These are phyloP conservation scores for Tilletia setariae DNA, from an alignment of 1,284 basidiomycete species.

Conservation along the genomic window DNA sequence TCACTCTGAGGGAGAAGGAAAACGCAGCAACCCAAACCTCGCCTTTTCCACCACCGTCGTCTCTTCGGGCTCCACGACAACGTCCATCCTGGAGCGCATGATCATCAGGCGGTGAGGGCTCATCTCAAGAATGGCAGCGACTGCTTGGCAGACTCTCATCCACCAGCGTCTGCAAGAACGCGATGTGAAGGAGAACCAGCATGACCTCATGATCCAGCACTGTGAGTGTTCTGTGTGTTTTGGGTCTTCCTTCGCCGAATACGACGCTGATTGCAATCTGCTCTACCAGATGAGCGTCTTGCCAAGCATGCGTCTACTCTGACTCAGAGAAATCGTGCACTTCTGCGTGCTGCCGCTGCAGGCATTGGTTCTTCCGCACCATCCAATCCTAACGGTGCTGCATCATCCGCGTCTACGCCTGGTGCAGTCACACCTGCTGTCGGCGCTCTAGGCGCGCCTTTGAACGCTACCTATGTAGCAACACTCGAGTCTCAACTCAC, in stretches of 20 bases:
- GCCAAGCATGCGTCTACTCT: conserved; percentile 17
- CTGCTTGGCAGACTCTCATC: conserved; percentile 40
- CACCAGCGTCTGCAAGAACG: conserved; percentile 37
- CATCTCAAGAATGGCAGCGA: conserved; percentile 12
- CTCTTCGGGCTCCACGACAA: neutral
- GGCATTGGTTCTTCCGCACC: neutral
- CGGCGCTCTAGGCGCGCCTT: conserved; percentile 41
- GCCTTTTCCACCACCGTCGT: neutral
- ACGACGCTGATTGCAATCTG: no score
- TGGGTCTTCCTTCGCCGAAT: neutral
- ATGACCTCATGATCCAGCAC: conserved; percentile 18
- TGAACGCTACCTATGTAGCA: conserved; percentile 61
- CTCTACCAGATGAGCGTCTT: conserved; percentile 17
- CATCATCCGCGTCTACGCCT: conserved; percentile 15
- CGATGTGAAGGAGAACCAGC: conserved; percentile 36
- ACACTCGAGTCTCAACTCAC: conserved; percentile 19
- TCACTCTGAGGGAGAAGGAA: neutral
- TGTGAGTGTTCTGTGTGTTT: neutral
- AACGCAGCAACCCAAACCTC: neutral
- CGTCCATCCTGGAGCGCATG: neutral
- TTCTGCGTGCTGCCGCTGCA: conserved; percentile 19
- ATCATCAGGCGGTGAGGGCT: no score
- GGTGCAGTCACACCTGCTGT: neutral
- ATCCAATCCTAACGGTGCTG: neutral
- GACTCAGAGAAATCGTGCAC: conserved; percentile 16